Evolutionary conservation across 108 stramenopile genomes (phyloP).

Genomic region (Pseudonitzschia multiseries): DNA sequence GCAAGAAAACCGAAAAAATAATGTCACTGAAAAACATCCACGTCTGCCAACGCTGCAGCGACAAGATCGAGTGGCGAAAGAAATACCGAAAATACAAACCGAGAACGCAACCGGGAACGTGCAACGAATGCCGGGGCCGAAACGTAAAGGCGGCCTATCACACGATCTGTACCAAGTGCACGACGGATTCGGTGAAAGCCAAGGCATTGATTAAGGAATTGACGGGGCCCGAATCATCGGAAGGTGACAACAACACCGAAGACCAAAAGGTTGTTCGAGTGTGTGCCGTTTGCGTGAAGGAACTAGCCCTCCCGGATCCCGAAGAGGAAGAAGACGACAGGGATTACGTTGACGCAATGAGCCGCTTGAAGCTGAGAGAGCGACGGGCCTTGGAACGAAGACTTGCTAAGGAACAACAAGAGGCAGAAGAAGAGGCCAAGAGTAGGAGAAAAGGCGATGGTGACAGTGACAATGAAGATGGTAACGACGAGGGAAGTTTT

Average conservation of each 20-base stretch:
- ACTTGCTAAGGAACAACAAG: conserved; percentile 26
- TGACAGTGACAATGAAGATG: background rate
- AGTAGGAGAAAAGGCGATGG: conserved; percentile 13
- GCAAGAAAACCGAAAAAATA: conserved; percentile 89
- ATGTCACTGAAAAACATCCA: conserved; percentile 81
- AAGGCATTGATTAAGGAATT: conserved; percentile 46
- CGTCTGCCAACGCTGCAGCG: conserved; percentile 87
- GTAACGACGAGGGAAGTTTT: too few species aligned
- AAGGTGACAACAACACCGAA: conserved; percentile 6
- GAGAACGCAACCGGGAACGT: conserved; percentile 72
- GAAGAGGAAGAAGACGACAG: conserved; percentile 46
- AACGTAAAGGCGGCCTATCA: conserved; percentile 85
- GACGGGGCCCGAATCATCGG: conserved; percentile 4
- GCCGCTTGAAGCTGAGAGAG: conserved; percentile 66
- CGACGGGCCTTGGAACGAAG: conserved; percentile 59
- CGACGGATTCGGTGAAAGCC: conserved; percentile 45
- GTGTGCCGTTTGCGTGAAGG: conserved; percentile 76
- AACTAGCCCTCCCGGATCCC: conserved; percentile 69
- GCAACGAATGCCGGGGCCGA: conserved; percentile 65
- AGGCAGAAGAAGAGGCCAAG: background rate
- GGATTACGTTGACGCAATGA: conserved; percentile 27
- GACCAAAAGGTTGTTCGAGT: conserved; percentile 31
- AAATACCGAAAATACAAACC: conserved; percentile 94
- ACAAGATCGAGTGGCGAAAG: conserved; percentile 94
- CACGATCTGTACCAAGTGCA: conserved; percentile 77